Base-by-base conservation (phyloP, 208 protist species). In the Borovskyia barvae region DNA sequence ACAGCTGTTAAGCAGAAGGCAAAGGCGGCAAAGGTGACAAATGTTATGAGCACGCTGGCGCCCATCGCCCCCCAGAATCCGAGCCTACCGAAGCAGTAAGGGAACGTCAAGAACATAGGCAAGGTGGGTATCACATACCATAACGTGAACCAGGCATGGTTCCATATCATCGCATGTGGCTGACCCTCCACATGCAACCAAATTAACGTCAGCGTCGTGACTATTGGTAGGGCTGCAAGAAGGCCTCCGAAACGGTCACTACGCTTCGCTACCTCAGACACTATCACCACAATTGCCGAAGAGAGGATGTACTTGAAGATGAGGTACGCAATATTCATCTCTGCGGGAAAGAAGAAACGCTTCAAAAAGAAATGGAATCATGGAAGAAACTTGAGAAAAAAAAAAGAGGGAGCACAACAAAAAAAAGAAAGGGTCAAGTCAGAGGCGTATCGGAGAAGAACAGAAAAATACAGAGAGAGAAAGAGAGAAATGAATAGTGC, bases 131-230 rank as follows among this genome's bases (percentile, higher is more conserved):
- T 65, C 25, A 69, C 63, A 29, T 76, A 72, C 55, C 48, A 76
- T 17, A 76, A 41, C 6, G 63, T 66, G 55, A 51, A 72, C 62
- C 59, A 71, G 11, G 63, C 70, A 42, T 76, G 70, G 37, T 61
- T 59, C 3, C 52, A 25, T 15, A 72, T 76, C 26, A 59, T 6
- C 22, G 22, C 29, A 11, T 52, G 24, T 6, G 70, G 45, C 35
- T 76, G 70, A 1, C 55, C 39, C 35, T 76, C 61, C 39, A 76
- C 46, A 60, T 66, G 49, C 35, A 76, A 37, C 63, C 69, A 76
- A 3, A 76, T 51, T 7, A 65, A 32, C 9, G 69, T 70, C 24
- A 71, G 20, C 17, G 60, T 57, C 19, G 69, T 69, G 3, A 76
- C 69, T 1, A 26, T 49, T 3, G 69, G 69, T 6, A 76, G 43